Conservation (phyloP, 768 basidiomycete species). For the Strobilomyces confusus region DNA sequence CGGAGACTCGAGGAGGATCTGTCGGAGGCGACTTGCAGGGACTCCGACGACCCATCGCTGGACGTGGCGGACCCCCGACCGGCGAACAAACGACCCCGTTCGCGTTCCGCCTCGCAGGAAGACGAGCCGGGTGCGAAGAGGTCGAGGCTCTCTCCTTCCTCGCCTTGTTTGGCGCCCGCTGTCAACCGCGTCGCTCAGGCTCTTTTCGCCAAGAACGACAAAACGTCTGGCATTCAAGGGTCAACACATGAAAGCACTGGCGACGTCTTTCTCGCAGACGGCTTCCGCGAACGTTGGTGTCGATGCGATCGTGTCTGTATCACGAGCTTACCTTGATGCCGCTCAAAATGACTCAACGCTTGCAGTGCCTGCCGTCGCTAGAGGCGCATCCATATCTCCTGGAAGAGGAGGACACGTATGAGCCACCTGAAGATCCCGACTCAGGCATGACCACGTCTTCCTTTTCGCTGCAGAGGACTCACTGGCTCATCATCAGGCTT, state of each 20-base stretch:
- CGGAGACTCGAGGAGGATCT: slow-evolving; percentile 38
- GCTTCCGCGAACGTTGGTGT: slow-evolving; percentile 80
- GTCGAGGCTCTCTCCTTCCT: slow-evolving; percentile 35
- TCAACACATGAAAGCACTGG: slow-evolving; percentile 47
- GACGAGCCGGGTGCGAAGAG: slow-evolving; percentile 42
- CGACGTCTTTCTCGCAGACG: slow-evolving; percentile 72
- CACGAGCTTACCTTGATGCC: background rate
- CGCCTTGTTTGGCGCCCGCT: slow-evolving; percentile 55
- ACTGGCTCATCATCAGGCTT: slow-evolving; percentile 42
- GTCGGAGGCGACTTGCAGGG: background rate
- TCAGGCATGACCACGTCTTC: slow-evolving; percentile 44
- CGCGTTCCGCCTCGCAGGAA: slow-evolving; percentile 18
- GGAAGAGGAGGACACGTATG: slow-evolving; percentile 79
- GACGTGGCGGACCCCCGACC: slow-evolving; percentile 26
- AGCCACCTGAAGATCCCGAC: slow-evolving; percentile 84
- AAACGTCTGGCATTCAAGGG: slow-evolving; percentile 12
- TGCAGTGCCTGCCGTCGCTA: slow-evolving; percentile 58
- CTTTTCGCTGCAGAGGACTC: background rate
- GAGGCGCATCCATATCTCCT: slow-evolving; percentile 56
- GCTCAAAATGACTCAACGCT: background rate
- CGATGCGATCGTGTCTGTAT: slow-evolving; percentile 53
- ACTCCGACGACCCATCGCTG: slow-evolving; percentile 13
- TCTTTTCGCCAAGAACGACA: slow-evolving; percentile 32
- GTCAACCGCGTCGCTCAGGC: slow-evolving; percentile 42
- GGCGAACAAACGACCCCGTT: slow-evolving; percentile 44